A percentile compares a stretch with the other conserved stretches of the same genome.
Conservation (phyloP, 176 grass and related monocot species). For the Musa itinerans region DNA sequence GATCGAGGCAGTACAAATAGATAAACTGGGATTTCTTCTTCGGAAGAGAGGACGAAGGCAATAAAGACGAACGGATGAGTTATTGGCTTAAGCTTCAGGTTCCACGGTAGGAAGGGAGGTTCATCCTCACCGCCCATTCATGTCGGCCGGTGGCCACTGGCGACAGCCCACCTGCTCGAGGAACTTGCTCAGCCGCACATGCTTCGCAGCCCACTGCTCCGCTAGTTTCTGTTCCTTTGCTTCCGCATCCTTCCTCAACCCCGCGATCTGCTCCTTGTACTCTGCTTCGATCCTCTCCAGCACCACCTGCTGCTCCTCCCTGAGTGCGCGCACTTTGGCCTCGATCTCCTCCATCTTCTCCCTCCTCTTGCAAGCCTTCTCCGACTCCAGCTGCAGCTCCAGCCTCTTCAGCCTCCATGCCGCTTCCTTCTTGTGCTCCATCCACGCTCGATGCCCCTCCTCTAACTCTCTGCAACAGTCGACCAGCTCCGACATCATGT, state of each 20-base stretch:
- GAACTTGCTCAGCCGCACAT: conserved; percentile 57
- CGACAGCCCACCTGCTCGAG: conserved; percentile 54
- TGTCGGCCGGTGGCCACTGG: conserved; percentile 34
- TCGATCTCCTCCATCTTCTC: conserved; percentile 75
- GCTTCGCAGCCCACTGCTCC: conserved; percentile 91
- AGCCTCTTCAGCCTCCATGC: conserved; percentile 80
- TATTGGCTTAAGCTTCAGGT: not conserved
- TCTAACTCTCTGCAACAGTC: conserved; percentile 74
- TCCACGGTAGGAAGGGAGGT: not conserved
- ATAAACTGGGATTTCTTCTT: not conserved
- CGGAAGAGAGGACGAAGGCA: not conserved
- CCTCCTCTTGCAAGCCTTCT: conserved; percentile 57
- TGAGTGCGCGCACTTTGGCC: conserved; percentile 51
- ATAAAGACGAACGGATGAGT: not conserved
- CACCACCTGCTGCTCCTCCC: conserved; percentile 54
- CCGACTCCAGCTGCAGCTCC: conserved; percentile 82
- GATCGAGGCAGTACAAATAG: not conserved
- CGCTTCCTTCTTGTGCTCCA: conserved; percentile 71
- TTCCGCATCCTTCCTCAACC: conserved; percentile 65
- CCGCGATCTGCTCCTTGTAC: conserved; percentile 62
- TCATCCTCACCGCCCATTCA: conserved; percentile 40
- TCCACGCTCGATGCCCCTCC: conserved; percentile 76
- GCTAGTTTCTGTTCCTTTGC: conserved; percentile 87
- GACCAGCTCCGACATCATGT: conserved; percentile 36
- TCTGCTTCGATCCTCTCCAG: conserved; percentile 68